A percentile compares a stretch with the other conserved stretches of the same genome.
These are phyloP conservation scores for Lasiodiplodia gonubiensis DNA, from an alignment of 2,329 filamentous ascomycete species.

Conservation along the genomic window DNA sequence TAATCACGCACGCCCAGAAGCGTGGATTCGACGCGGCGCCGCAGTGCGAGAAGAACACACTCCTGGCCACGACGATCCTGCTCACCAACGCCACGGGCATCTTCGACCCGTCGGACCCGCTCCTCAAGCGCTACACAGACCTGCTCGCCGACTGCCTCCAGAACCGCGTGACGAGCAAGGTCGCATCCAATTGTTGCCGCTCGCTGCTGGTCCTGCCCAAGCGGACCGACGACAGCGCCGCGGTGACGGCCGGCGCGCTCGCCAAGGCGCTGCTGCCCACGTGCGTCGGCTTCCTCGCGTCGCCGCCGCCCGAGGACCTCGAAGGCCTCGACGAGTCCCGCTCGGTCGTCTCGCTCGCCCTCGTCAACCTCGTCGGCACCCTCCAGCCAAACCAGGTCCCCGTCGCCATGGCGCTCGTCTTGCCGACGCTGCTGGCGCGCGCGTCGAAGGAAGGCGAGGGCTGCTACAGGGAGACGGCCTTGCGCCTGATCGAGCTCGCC, in stretches of 20 bases:
- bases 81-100: conserved; percentile 79
- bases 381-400: conserved; percentile 49
- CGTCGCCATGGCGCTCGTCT: conserved; percentile 74
- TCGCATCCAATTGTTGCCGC: conserved; percentile 87
- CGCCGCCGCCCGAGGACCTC: conserved; percentile 55
- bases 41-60: conserved; percentile 88
- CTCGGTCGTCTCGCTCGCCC: conserved; percentile 71
- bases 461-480: conserved; percentile 74
- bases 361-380: conserved; percentile 72
- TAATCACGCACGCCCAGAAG: conserved; percentile 76
- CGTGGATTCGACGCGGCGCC: conserved; percentile 78
- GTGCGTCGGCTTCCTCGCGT: conserved; percentile 75
- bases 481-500: conserved; percentile 79
- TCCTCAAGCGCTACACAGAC: conserved; percentile 75
- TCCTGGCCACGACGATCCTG: conserved; percentile 86
- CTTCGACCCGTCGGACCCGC: conserved; percentile 74
- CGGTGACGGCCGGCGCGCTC: conserved; percentile 60
- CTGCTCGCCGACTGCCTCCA: conserved; percentile 85
- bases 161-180: conserved; percentile 82
- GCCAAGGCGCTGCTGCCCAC: conserved; percentile 76
- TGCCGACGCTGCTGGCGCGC: conserved; percentile 76
- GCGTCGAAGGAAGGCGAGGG: conserved; percentile 66
- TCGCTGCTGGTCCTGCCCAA: conserved; percentile 74
- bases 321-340: conserved; percentile 83
- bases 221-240: conserved; percentile 42